Evolutionary conservation across 2,329 filamentous ascomycete species (phyloP), one percentile per base, ranked within the genome.

Genomic region (Ophiostoma triangulosporum): DNA sequence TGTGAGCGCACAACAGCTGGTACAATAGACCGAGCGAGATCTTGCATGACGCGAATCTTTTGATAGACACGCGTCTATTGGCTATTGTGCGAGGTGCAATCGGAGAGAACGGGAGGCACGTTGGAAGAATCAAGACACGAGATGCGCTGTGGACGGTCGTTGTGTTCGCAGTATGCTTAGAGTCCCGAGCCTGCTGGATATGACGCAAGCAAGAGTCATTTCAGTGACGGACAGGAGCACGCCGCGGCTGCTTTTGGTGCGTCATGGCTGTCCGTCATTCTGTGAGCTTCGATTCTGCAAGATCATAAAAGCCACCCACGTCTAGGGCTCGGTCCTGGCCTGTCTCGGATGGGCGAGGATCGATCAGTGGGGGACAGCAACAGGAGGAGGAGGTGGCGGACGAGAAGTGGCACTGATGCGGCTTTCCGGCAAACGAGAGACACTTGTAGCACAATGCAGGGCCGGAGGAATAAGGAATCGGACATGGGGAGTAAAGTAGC

Each of bases 11-110:
- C 43, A 17, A 29, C 43, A 46, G 45, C 53, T 50, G 29, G 33
- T 22, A 46, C 36, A 32, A 27, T 14, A 40, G 22, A 22, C 36
- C 50, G 45, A 55, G 46, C 36, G 45, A 55, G 54, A 52, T 55
- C 50, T 55, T 55, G 54, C 50, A 52, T 43, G 26, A 50, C 50
- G 29, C 35, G 40, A 17, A 8, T 29, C 14, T 48, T 26, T 20
- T 32, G 15, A 7, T 48, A 17, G 24, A 27, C 14, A 27, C 24
- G 43, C 43, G 26, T 46, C 24, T 43, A 29, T 46, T 46, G 26
- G 43, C 26, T 17, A 17, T 15, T 29, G 43, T 29, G 43, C 43
- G 26, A 40, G 7, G 3, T 20, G 17, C 35, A 38, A 38, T n/a
- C n/a, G n/a, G 35, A 45, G 40, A 45, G 9, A 9, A n/a, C 8